Conservation (phyloP, 352 stramenopile species). For the Plasmopara halstedii region DNA sequence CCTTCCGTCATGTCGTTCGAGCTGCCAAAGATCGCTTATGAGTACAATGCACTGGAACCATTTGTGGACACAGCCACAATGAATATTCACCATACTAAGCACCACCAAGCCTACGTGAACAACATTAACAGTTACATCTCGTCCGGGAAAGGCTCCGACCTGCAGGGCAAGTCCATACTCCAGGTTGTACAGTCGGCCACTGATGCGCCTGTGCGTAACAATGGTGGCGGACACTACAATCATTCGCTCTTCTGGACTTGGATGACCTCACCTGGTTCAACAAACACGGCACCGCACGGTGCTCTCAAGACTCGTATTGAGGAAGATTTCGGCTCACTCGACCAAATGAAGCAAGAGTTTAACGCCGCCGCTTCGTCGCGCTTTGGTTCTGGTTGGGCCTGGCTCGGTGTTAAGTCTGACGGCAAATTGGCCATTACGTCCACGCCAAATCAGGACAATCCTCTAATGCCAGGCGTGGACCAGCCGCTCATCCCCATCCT, state of each 20-base stretch:
- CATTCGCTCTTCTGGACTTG: slow-evolving; percentile 91
- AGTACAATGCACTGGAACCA: slow-evolving; percentile 84
- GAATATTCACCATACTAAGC: slow-evolving; percentile 90
- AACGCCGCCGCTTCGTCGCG: slow-evolving; percentile 73
- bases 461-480: slow-evolving; percentile 75
- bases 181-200: slow-evolving; percentile 69
- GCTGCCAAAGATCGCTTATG: slow-evolving; percentile 74
- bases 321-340: slow-evolving; percentile 86
- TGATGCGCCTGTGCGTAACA: slow-evolving; percentile 74
- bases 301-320: slow-evolving; percentile 82
- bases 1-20: slow-evolving; percentile 51
- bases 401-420: slow-evolving; percentile 81
- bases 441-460: slow-evolving; percentile 94
- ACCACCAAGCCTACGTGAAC: slow-evolving; percentile 88
- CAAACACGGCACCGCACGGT: slow-evolving; percentile 72
- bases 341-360: slow-evolving; percentile 88
- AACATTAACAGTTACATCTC: slow-evolving; percentile 87
- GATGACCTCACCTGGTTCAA: slow-evolving; percentile 75
- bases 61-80: slow-evolving; percentile 86
- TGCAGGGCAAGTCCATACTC: slow-evolving; percentile 77
- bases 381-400: slow-evolving; percentile 89
- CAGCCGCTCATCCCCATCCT: slow-evolving; percentile 89
- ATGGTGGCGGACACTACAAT: slow-evolving; percentile 82
- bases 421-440: slow-evolving; percentile 92
- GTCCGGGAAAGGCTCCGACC: slow-evolving; percentile 56